A percentile compares a stretch with the other conserved stretches of the same genome.
Evolutionary conservation across 495 filamentous ascomycete genomes (phyloP).

Genomic region (Aspergillus taichungensis): DNA sequence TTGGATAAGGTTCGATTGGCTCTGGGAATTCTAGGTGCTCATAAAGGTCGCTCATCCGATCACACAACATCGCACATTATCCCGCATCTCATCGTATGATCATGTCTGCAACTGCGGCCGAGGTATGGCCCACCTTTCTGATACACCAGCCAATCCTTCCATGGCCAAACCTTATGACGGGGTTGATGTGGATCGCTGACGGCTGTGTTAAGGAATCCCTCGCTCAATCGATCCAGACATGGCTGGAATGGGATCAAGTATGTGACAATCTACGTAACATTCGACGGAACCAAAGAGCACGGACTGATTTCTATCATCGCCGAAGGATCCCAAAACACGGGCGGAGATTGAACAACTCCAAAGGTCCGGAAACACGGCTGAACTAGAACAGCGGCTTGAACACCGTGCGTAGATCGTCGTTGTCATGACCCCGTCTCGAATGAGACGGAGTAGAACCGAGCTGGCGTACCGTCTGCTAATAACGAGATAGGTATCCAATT

Average conservation of each 20-base stretch:
- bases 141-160: background rate
- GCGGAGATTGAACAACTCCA: slow-evolving; percentile 51
- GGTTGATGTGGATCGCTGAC: background rate
- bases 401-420: slow-evolving; percentile 31
- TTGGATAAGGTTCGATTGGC: too few species aligned
- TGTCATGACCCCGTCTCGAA: too few species aligned
- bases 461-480: slow-evolving; percentile 1
- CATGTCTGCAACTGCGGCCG: slow-evolving; percentile 10
- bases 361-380: slow-evolving; percentile 34
- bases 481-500: slow-evolving; percentile 48
- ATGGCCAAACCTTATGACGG: background rate
- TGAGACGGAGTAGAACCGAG: too few species aligned
- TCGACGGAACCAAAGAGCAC: background rate
- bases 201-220: slow-evolving; percentile 22
- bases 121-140: slow-evolving; percentile 2
- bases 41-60: too few species aligned
- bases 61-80: background rate
- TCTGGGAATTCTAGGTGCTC: too few species aligned
- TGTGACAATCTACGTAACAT: background rate
- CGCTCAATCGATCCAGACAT: slow-evolving; percentile 37
- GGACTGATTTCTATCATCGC: background rate
- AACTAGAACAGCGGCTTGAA: slow-evolving; percentile 49
- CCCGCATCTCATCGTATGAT: slow-evolving; percentile 7
- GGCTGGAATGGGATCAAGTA: slow-evolving; percentile 58
- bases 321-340: slow-evolving; percentile 45